Base-by-base conservation (phyloP, 768 basidiomycete genomes). In the Paxillus involutus region DNA sequence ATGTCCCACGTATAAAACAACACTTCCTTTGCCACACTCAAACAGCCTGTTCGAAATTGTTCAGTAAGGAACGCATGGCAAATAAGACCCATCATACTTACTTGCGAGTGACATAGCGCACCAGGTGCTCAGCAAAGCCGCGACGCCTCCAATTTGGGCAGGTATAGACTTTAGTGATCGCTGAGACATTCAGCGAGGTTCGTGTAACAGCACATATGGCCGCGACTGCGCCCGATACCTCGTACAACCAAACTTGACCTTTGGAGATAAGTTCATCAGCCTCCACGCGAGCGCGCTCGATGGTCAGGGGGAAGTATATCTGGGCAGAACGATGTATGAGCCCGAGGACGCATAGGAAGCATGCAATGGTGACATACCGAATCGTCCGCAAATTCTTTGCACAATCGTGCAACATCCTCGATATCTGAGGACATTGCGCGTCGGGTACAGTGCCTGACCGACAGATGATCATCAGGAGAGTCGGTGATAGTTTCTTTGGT, bases 161-260 rank as follows among this genome's bases (percentile, higher is more conserved):
- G 17, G 82, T 84, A 62, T 78, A 81, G 1, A 83, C 82, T 63
- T 84, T 84, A 8, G 82, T 81, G 58, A 84, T 81, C 3, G 79
- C 80, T 13, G 79, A 76, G 21, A 82, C 78, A 11, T 68, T 70
- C 52, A 72, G 63, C 12, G 78, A 79, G 47, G 73, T 73, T n/a
- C 82, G 77, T n/a, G 82, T 79, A 19, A 78, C 80, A 14, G 82
- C 82, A 44, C 81, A 82, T 40, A 84, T 76, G 17, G 76, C 78
- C 4, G 80, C 73, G 47, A 80, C 64, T 47, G 73, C 68, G 2
- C 71, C 69, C 11, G 64, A 54, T 17, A 72, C 71, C 48, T 80
- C 79, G 61, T 79, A 80, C 24, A 84, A 66, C 80, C 81, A 84
- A 29, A 81, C 62, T 47, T 78, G 77, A n/a, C 75, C 68, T 53